Evolutionary conservation across 768 basidiomycete species (phyloP).

Genomic region (Heimioporus sp.): DNA sequence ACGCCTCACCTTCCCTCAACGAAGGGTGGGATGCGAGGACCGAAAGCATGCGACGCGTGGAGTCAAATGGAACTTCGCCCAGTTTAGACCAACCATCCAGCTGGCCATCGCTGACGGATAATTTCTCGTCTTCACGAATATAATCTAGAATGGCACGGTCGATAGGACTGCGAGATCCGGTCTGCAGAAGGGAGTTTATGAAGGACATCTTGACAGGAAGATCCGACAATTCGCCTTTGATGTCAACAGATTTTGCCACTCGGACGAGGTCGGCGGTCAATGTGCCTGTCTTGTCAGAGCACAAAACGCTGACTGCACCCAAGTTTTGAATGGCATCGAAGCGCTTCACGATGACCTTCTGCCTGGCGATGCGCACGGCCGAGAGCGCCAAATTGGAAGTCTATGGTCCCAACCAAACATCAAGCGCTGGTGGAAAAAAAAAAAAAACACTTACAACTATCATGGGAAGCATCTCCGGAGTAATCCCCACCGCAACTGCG

Average conservation of each 20-base stretch:
- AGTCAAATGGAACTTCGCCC: slow-evolving; percentile 36
- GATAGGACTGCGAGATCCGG: slow-evolving; percentile 36
- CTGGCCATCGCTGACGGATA: slow-evolving; percentile 1
- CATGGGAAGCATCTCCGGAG: slow-evolving; percentile 34
- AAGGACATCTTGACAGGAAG: slow-evolving; percentile 29
- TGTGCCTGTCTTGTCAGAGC: slow-evolving; percentile 70
- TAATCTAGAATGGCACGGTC: slow-evolving; percentile 34
- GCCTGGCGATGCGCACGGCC: slow-evolving; percentile 50
- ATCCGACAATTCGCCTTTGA: slow-evolving; percentile 19
- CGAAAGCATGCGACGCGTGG: slow-evolving; percentile 35
- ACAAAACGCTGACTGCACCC: slow-evolving; percentile 51
- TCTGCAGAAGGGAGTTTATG: slow-evolving; percentile 33
- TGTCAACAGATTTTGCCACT: slow-evolving; percentile 29
- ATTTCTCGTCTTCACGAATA: slow-evolving; percentile 13
- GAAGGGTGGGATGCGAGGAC: slow-evolving; percentile 30
- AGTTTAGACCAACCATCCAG: slow-evolving; percentile 28
- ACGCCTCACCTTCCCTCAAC: slow-evolving; percentile 12
- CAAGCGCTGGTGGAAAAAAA: not conserved
- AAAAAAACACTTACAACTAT: slow-evolving; percentile 24
- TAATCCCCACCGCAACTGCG: slow-evolving; percentile 30
- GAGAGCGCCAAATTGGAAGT: slow-evolving; percentile 61
- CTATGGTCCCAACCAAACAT: slow-evolving; percentile 34
- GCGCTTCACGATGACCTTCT: slow-evolving; percentile 61
- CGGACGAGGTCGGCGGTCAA: slow-evolving; percentile 42
- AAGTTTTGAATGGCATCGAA: slow-evolving; percentile 64